Percentiles rank a stretch among this genome's conserved stretches.
Evolutionary conservation across 2,329 filamentous ascomycete species (phyloP).

Genomic region (Macroventuria anomochaeta): DNA sequence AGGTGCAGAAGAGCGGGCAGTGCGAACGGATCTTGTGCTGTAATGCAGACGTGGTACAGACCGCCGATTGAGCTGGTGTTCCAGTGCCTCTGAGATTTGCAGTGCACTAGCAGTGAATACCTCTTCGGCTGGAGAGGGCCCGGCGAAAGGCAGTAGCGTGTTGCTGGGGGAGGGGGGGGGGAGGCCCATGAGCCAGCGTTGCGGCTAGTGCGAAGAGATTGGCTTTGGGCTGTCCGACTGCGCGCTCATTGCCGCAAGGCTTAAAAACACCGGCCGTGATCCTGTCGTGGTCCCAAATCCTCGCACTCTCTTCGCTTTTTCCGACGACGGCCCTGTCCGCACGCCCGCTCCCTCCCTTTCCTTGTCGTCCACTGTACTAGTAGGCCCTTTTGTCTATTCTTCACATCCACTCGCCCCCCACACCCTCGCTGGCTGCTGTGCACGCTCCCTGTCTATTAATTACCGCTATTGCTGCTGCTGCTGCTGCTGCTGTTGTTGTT

Average conservation of each 20-base stretch:
- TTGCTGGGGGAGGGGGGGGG: no score
- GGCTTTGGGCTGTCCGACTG: not conserved
- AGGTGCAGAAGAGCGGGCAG: not conserved
- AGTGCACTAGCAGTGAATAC: not conserved
- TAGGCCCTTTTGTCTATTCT: not conserved
- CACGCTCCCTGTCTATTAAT: slow-evolving; percentile 18
- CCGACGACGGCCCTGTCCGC: slow-evolving; percentile 15
- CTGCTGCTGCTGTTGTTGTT: not conserved
- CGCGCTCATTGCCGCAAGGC: not conserved
- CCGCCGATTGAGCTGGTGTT: not conserved
- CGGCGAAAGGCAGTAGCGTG: slow-evolving; percentile 1
- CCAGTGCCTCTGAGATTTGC: not conserved
- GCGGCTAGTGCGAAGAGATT: slow-evolving; percentile 7
- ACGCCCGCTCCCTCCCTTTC: slow-evolving; percentile 7
- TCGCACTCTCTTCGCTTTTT: slow-evolving; percentile 18
- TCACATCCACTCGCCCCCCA: slow-evolving; percentile 1
- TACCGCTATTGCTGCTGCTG: slow-evolving; percentile 1
- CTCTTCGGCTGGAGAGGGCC: not conserved
- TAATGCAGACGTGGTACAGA: slow-evolving; percentile 2
- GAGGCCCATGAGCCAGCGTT: not conserved
- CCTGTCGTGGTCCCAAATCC: slow-evolving; percentile 5
- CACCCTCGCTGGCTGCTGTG: slow-evolving; percentile 3
- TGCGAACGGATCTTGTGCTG: not conserved
- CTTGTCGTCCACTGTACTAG: not conserved
- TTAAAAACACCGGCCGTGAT: slow-evolving; percentile 4